Conservation (phyloP, 805 yeast genomes). For the Starmera amethionina region DNA sequence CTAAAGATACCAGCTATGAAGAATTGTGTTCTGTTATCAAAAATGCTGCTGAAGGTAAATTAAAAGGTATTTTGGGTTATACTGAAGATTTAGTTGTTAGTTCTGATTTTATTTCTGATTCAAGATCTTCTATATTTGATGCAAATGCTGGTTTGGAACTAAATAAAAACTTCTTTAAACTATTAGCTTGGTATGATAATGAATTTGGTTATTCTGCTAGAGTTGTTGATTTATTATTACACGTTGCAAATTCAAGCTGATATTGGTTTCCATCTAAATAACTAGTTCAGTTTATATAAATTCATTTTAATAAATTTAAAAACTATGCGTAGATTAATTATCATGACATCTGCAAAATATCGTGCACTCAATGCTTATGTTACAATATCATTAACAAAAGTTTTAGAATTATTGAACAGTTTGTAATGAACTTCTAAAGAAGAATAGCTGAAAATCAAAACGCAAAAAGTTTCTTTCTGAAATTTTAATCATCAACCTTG, state of each 20-base stretch:
- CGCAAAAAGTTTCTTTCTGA: too few species aligned
- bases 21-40: constrained; percentile 52
- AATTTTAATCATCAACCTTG: too few species aligned
- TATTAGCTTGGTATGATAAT: constrained; percentile 67
- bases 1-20: constrained; percentile 48
- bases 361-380: too few species aligned
- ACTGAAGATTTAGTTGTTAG: constrained; percentile 66
- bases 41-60: constrained; percentile 47
- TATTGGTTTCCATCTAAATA: too few species aligned
- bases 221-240: constrained; percentile 62
- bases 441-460: too few species aligned
- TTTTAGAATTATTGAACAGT: too few species aligned
- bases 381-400: too few species aligned
- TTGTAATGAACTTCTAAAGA: too few species aligned
- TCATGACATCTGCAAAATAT: too few species aligned
- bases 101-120: constrained; percentile 55
- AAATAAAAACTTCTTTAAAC: constrained; percentile 61
- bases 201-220: constrained; percentile 71
- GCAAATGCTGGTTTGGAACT: constrained; percentile 62
- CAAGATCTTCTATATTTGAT: constrained; percentile 58
- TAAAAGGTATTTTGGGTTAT: constrained; percentile 59
- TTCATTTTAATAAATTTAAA: too few species aligned
- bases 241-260: constrained; percentile 31
- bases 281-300: too few species aligned
- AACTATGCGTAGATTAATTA: too few species aligned